These are phyloP conservation scores for Aspergillus sergii DNA, from an alignment of 2,329 filamentous ascomycete species.

Conservation along the genomic window DNA sequence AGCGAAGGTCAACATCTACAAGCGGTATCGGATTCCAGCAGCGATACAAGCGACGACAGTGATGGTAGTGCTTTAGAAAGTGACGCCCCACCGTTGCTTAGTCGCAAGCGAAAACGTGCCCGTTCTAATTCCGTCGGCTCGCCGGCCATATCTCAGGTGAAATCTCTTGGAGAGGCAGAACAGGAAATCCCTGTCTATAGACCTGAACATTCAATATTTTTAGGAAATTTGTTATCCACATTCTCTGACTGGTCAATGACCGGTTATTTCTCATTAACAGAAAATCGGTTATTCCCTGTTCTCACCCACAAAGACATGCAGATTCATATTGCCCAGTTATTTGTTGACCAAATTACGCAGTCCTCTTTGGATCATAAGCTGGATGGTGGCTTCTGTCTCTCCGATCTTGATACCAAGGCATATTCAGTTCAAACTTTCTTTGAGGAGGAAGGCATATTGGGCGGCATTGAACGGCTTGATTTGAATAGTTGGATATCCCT, in stretches of 20 bases:
- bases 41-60: slow-evolving; percentile 30
- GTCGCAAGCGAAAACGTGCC: slow-evolving; percentile 39
- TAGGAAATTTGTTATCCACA: slow-evolving; percentile 42
- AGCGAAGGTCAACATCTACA: slow-evolving; percentile 15
- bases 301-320: slow-evolving; percentile 39
- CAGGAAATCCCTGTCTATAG: slow-evolving; percentile 21
- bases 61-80: slow-evolving; percentile 28
- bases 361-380: slow-evolving; percentile 44
- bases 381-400: slow-evolving; percentile 30
- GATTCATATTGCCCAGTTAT: slow-evolving; percentile 42
- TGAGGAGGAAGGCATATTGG: slow-evolving; percentile 31
- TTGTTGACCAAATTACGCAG: slow-evolving; percentile 48
- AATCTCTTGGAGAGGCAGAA: slow-evolving; percentile 22
- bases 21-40: slow-evolving; percentile 32
- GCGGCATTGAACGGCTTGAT: slow-evolving; percentile 37
- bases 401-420: slow-evolving; percentile 30
- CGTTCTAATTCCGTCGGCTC: slow-evolving; percentile 35
- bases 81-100: slow-evolving; percentile 23
- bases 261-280: slow-evolving; percentile 41
- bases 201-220: slow-evolving; percentile 37
- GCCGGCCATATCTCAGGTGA: slow-evolving; percentile 33
- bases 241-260: slow-evolving; percentile 44
- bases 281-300: slow-evolving; percentile 34
- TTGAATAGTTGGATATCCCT: slow-evolving; percentile 40
- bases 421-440: slow-evolving; percentile 28